Conservation (phyloP, 306 rosid genomes). For the Casuarina glauca region DNA sequence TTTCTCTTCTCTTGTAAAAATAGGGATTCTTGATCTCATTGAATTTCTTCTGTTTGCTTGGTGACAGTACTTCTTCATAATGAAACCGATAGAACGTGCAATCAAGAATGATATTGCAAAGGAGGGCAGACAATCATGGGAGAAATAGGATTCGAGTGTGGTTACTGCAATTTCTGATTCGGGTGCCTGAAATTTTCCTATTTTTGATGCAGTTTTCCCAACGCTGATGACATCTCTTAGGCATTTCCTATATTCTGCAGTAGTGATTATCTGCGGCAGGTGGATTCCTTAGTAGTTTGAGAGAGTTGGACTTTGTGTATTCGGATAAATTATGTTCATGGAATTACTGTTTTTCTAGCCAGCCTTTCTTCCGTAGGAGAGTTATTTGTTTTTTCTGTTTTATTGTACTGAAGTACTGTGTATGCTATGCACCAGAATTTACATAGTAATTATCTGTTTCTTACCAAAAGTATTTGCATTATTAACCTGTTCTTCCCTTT, state of each 20-base stretch:
- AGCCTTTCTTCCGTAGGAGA: neutral
- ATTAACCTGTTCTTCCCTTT: too few relatives aligned
- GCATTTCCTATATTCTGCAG: slow-evolving; percentile 21
- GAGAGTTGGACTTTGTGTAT: slow-evolving; percentile 22
- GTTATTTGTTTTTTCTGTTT: neutral
- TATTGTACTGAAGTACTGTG: too few relatives aligned
- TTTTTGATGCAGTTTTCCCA: neutral
- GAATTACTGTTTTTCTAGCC: neutral
- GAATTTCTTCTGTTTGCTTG: neutral
- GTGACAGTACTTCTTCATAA: slow-evolving; percentile 55
- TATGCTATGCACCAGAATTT: too few relatives aligned
- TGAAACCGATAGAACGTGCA: slow-evolving; percentile 66
- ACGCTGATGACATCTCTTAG: slow-evolving; percentile 1
- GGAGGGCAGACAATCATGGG: slow-evolving; percentile 80
- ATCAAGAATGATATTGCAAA: slow-evolving; percentile 60
- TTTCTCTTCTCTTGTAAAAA: neutral
- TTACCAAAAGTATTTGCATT: too few relatives aligned
- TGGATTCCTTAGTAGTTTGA: slow-evolving; percentile 22
- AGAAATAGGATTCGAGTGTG: slow-evolving; percentile 43
- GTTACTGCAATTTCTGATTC: slow-evolving; percentile 35
- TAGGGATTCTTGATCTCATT: neutral
- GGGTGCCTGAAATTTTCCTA: slow-evolving; percentile 8
- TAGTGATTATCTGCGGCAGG: slow-evolving; percentile 24
- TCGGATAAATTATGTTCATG: neutral
- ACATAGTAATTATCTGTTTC: too few relatives aligned